Evolutionary conservation across 1,284 basidiomycete genomes (phyloP).

Genomic region (Malassezia caprae): DNA sequence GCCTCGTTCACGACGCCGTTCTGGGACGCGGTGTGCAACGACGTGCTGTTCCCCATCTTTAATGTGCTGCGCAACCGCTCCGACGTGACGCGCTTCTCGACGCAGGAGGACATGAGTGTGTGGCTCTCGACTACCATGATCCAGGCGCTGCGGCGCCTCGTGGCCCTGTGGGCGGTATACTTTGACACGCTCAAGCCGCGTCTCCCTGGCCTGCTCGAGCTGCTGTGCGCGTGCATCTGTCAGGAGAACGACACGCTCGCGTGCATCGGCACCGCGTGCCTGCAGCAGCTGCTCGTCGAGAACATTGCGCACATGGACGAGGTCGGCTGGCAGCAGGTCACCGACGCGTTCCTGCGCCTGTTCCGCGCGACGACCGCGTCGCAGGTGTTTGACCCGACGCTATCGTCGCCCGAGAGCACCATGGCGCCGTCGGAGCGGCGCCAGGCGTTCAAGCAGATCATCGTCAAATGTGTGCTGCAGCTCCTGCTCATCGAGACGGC

Average conservation of each 20-base stretch:
- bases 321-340: slow-evolving; percentile 80
- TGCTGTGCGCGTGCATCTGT: slow-evolving; percentile 93
- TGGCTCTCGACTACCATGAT: slow-evolving; percentile 99
- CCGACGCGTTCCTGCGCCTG: slow-evolving; percentile 83
- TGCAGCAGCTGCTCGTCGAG: slow-evolving; percentile 88
- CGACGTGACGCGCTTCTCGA: slow-evolving; percentile 81
- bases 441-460: slow-evolving; percentile 93
- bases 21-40: slow-evolving; percentile 95
- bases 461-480: slow-evolving; percentile 98
- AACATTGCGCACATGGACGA: slow-evolving; percentile 81
- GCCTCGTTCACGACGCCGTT: slow-evolving; percentile 77
- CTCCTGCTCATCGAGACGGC: slow-evolving; percentile 93
- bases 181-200: slow-evolving; percentile 83
- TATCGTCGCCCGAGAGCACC: slow-evolving; percentile 53
- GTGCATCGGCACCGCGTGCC: slow-evolving; percentile 90
- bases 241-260: slow-evolving; percentile 84
- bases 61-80: slow-evolving; percentile 72
- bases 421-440: slow-evolving; percentile 57
- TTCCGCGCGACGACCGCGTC: slow-evolving; percentile 96
- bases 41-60: slow-evolving; percentile 97
- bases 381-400: slow-evolving; percentile 83
- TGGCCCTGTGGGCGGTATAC: slow-evolving; percentile 91
- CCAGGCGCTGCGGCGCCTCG: slow-evolving; percentile 86
- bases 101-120: slow-evolving; percentile 97
- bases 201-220: slow-evolving; percentile 79